Evolutionary conservation across 2,329 filamentous ascomycete genomes (phyloP).

Genomic region (Malbranchea zuffiana): DNA sequence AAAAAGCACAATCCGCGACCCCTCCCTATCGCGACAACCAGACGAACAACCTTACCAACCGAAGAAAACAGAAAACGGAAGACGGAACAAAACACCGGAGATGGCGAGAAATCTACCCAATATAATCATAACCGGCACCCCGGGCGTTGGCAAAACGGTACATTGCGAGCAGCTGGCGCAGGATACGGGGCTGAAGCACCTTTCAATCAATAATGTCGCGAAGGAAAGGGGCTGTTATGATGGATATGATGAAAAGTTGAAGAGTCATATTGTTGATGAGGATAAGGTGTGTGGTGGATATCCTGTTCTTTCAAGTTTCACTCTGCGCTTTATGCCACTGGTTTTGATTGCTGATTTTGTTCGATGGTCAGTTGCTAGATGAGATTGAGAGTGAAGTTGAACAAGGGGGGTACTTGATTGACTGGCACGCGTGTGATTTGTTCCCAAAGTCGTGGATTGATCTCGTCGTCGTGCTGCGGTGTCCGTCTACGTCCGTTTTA

Average conservation of each 20-base stretch:
- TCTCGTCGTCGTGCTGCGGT: conserved; percentile 77
- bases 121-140: conserved; percentile 89
- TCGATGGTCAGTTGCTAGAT: conserved; percentile 56
- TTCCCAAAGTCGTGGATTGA: conserved; percentile 93
- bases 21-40: too few species aligned
- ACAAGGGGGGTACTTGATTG: conserved; percentile 74
- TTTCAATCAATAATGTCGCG: conserved; percentile 82
- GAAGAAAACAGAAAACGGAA: too few species aligned
- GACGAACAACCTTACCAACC: too few species aligned
- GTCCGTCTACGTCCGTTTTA: conserved; percentile 62
- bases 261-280: conserved; percentile 90
- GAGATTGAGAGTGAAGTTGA: conserved; percentile 72
- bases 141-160: conserved; percentile 90
- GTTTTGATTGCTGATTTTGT: background rate
- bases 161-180: conserved; percentile 74
- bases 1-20: too few species aligned
- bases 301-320: background rate
- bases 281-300: conserved; percentile 66
- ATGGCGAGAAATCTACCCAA: conserved; percentile 56
- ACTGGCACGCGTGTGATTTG: conserved; percentile 96
- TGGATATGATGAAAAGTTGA: conserved; percentile 71
- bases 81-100: too few species aligned
- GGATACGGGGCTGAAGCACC: conserved; percentile 64
- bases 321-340: background rate
- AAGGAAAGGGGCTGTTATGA: conserved; percentile 83